Evolutionary conservation across 306 rosid genomes (phyloP), one percentile per base, ranked within the genome.

Genomic region (Sindora glabra): DNA sequence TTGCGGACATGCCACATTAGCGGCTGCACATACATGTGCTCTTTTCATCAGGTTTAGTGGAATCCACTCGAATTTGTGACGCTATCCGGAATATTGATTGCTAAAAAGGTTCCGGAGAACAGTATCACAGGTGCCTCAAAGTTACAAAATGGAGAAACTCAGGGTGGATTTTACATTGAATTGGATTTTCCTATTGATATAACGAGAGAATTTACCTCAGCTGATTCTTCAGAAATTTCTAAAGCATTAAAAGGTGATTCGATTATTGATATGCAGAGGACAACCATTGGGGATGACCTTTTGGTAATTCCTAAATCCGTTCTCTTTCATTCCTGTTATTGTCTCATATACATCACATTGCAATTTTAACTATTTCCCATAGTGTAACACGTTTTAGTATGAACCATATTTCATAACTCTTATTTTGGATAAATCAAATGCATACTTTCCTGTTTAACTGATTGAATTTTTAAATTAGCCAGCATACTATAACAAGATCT

Each of bases 1-100:
- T 59, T 83, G 89, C 19, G 89, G 86, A 42, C 86, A 79, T 67
- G 89, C 79, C 62, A 83, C 89, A 55, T 3, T 77, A 56, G 89
- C 89, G 2, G 74, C 83, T 33, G 68, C 86, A 8, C 71, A 83
- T 33, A 26, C 29, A 10, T n/a, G n/a, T n/a, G n/a, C 62, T 83
- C 32, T 70, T 64, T 38, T 24, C 64, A 34, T 58, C 65, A 34
- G 70, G 67, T 60, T 32, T 59, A 26, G 62, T 60, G 38, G 50
- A 70, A 30, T 73, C 81, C 29, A 48, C 52, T 13, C 24, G 83
- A 77, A 74, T 79, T 83, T 57, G 59, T 33, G 15, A 74, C 89
- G 0, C 66, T 64, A 16, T 79, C 81, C 3, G 86, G 81, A 37
- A 74, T 65, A 46, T 56, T 83, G 49, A 21, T 51, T 13, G 82